phyloP scores from a whole-genome alignment of 805 yeast species.

The Kluyveromyces lactis region DNA sequence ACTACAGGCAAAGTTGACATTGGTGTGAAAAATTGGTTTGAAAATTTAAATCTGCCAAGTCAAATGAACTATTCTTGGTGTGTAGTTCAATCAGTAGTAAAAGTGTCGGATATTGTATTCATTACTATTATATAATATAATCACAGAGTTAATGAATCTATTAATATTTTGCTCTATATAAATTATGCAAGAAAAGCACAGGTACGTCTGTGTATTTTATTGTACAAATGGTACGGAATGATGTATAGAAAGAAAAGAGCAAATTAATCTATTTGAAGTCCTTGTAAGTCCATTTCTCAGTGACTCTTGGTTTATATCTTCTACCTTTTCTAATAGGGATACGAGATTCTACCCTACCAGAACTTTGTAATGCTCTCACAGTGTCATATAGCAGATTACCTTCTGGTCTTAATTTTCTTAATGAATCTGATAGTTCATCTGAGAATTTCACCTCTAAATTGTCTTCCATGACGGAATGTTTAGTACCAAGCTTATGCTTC shows the following conservation, averaged over 20 bases:
- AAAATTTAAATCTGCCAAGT: too few relatives aligned
- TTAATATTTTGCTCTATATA: too few relatives aligned
- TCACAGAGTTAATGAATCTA: too few relatives aligned
- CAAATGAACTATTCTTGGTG: too few relatives aligned
- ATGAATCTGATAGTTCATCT: conserved; percentile 79
- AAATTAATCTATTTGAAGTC: conserved; percentile 59
- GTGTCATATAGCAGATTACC: conserved; percentile 80
- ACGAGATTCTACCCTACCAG: conserved; percentile 83
- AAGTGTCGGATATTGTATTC: too few relatives aligned
- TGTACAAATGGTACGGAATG: too few relatives aligned
- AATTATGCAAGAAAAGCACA: too few relatives aligned
- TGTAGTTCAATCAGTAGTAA: too few relatives aligned
- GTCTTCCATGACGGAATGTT: conserved; percentile 38
- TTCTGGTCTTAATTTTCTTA: conserved; percentile 81
- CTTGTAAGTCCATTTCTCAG: conserved; percentile 91
- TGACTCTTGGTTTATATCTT: conserved; percentile 62
- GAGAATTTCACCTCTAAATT: conserved; percentile 71
- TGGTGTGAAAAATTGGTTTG: conserved; percentile 38
- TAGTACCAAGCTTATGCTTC: conserved; percentile 37
- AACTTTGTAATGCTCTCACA: conserved; percentile 70
- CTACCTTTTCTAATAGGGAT: conserved; percentile 53
- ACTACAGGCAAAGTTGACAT: conserved; percentile 35
- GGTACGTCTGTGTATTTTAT: not conserved
- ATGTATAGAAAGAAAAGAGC: too few relatives aligned
- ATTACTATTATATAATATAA: too few relatives aligned